phyloP scores from a whole-genome alignment of 352 stramenopile species.

The Phytophthora capsici region DNA sequence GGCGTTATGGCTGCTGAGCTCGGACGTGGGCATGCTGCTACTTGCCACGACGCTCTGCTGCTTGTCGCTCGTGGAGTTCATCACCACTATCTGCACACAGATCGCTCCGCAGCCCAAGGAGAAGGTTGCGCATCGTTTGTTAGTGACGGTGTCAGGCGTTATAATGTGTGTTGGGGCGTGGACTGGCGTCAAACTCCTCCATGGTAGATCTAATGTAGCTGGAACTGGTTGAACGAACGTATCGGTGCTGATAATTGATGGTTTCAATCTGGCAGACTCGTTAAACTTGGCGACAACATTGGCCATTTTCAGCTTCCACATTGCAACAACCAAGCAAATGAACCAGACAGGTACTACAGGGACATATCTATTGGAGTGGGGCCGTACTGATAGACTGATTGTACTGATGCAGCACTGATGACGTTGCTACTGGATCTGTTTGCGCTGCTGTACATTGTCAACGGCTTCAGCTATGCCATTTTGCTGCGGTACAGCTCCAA shows the following conservation, averaged over 20 bases:
- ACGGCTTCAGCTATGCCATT: conserved; percentile 67
- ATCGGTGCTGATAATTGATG: conserved; percentile 5
- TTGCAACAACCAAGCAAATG: conserved; percentile 39
- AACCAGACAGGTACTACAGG: conserved; percentile 46
- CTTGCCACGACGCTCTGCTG: conserved; percentile 57
- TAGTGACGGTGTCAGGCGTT: conserved; percentile 37
- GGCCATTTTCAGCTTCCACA: conserved; percentile 44
- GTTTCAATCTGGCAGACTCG: conserved; percentile 37
- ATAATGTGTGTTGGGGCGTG: conserved; percentile 44
- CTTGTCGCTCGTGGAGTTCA: conserved; percentile 69
- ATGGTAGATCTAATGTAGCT: conserved; percentile 27
- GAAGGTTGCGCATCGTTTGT: conserved; percentile 27
- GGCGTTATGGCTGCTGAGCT: conserved; percentile 62
- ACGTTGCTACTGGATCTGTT: conserved; percentile 63
- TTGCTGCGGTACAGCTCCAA: conserved; percentile 54
- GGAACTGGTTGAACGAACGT: background rate
- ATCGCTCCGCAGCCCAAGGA: conserved; percentile 42
- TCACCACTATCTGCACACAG: conserved; percentile 48
- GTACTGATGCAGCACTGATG: conserved; percentile 24
- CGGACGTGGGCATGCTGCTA: conserved; percentile 52
- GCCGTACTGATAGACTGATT: conserved; percentile 4
- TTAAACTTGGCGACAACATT: conserved; percentile 36
- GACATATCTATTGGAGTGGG: background rate
- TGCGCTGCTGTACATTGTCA: conserved; percentile 64
- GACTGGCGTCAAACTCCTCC: conserved; percentile 39